Base-by-base conservation (phyloP, 176 grass and related monocot species). In the Eragrostis curvula region DNA sequence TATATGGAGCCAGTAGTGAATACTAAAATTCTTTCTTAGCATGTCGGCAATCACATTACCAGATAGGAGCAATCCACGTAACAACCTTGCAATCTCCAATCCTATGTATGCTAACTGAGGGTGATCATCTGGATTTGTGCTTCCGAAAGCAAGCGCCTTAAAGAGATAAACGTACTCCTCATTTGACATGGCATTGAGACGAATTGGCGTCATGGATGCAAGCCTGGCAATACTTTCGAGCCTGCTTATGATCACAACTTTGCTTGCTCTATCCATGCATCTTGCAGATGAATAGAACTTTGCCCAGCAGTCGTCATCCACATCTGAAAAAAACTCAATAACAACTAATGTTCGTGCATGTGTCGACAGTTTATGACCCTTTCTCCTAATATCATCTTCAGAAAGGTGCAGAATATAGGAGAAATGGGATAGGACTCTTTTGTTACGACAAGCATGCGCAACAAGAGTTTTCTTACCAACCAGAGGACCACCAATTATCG, bases 391-490 rank as follows among this genome's bases (percentile, higher is more conserved):
- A 13, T n/a, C 17, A n/a, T 32, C 24, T 48, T 10, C 70, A 29
- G 15, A 10, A 8, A 72, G 13, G 46, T 30, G n/a, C 13, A 30
- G 5, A 72, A 72, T 72, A 13, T 24, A 72, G 30, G 70, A 72
- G 46, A 50, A 72, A 25, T 52, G 15, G 6, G 43, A 48, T 21
- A 20, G 43, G 12, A 71, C 68, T 9, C 64, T 67, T 16, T 21
- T 10, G 17, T 67, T 32, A 67, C 10, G 28, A 21, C 70, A 72
- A 8, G 46, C 70, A 20, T 72, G 69, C 24, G 10, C 69, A 3
- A 71, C 69, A 5, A 71, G n/a, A 16, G 69, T 71, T 49, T 71
- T 71, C 70, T 72, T 72, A 16, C 70, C 70, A 16, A 72, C 14
- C 6, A 17, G 1, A 16, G 6, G 24, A 7, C 45, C 24, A 18